Evolutionary conservation across 176 grass and related monocot genomes (phyloP).

Genomic region (Carex littledalei): DNA sequence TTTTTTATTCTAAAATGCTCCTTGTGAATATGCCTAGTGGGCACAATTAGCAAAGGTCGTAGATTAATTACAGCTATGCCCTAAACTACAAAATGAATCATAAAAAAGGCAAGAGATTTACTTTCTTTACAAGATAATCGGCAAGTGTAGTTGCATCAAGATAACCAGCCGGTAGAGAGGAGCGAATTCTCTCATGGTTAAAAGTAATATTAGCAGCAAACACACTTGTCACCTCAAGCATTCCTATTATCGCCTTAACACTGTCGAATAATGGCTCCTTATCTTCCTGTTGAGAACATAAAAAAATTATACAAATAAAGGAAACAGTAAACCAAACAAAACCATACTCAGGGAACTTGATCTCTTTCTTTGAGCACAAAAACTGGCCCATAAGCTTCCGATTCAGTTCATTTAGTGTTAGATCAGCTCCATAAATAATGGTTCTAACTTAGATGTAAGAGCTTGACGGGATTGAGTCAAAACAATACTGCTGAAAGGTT

Average conservation of each 20-base stretch:
- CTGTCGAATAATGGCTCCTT: constrained; percentile 94
- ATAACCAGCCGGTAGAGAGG: constrained; percentile 72
- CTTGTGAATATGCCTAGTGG: neutral
- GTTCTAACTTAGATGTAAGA: neutral
- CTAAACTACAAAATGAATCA: neutral
- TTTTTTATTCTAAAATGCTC: neutral
- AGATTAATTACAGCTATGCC: neutral
- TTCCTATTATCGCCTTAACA: constrained; percentile 72
- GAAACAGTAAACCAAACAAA: neutral
- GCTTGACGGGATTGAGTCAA: neutral
- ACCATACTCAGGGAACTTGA: neutral
- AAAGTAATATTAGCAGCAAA: constrained; percentile 93
- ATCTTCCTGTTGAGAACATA: constrained; percentile 64
- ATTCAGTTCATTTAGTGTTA: neutral
- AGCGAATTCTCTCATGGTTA: constrained; percentile 68
- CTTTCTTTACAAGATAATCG: constrained; percentile 99
- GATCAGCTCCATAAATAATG: neutral
- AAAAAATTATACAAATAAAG: constrained; percentile 3
- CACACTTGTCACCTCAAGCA: constrained; percentile 87
- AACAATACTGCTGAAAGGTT: neutral
- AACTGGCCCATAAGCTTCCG: neutral
- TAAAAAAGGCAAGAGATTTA: constrained; percentile 24
- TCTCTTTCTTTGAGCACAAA: neutral
- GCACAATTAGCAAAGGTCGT: neutral
- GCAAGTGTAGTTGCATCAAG: constrained; percentile 94